Percentiles rank a stretch among this genome's conserved stretches.
Conservation (phyloP, 2,329 filamentous ascomycete species). For the Thelonectria discophora region DNA sequence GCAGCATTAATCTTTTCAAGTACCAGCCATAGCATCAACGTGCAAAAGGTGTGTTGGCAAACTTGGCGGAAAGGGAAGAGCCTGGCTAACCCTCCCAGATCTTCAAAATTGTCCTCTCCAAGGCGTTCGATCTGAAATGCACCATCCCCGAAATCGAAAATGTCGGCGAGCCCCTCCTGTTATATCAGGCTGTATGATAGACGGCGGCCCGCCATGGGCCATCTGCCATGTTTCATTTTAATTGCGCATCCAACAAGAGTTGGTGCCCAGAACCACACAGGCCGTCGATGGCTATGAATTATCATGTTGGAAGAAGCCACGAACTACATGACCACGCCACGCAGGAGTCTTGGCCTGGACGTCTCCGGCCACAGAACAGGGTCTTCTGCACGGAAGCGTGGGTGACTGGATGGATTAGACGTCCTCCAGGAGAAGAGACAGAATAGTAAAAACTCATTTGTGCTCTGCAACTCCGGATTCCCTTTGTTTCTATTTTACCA, state of each 20-base stretch:
- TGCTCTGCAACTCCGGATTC: constrained; percentile 29
- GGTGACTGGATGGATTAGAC: constrained; percentile 19
- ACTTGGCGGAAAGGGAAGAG: constrained; percentile 16
- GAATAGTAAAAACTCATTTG: constrained; percentile 36
- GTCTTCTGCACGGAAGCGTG: constrained; percentile 18
- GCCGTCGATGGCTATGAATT: constrained; percentile 30
- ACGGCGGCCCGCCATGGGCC: constrained; percentile 7
- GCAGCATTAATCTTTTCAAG: constrained; percentile 98
- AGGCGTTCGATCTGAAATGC: constrained; percentile 98
- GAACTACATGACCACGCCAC: constrained; percentile 27
- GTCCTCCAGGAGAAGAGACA: constrained; percentile 29
- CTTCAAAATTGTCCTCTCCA: constrained; percentile 99
- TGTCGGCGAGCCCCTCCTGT: constrained; percentile 90
- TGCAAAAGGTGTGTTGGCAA: constrained; percentile 78
- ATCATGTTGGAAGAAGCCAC: constrained; percentile 36
- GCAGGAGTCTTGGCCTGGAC: constrained; percentile 19
- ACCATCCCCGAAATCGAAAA: constrained; percentile 99
- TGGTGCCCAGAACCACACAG: constrained; percentile 14
- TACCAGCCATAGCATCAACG: constrained; percentile 99
- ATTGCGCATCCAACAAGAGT: constrained; percentile 12
- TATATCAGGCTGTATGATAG: constrained; percentile 75
- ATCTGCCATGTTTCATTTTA: constrained; percentile 17
- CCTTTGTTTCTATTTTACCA: constrained; percentile 37
- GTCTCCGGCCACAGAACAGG: constrained; percentile 24
- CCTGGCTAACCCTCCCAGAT: constrained; percentile 67